A percentile compares a stretch with the other conserved stretches of the same genome.
Conservation (phyloP, 2,329 filamentous ascomycete genomes). For the Trichothecium sympodiale region DNA sequence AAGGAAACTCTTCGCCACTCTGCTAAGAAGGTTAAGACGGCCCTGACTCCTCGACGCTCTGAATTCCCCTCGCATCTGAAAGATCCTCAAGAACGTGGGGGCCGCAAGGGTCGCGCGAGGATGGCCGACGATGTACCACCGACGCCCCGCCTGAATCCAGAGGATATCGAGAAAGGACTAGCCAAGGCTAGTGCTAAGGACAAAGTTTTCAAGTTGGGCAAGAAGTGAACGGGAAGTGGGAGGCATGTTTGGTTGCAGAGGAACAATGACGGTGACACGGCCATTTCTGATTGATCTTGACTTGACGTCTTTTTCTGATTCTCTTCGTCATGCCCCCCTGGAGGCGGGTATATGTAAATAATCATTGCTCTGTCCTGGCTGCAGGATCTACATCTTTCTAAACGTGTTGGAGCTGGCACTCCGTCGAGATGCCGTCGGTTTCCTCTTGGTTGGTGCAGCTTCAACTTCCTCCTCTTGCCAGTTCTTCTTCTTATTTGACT, state of each 20-base stretch:
- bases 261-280: not conserved
- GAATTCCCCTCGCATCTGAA: conserved; percentile 51
- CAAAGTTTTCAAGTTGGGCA: conserved; percentile 16
- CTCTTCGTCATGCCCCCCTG: not conserved
- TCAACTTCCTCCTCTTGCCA: conserved; percentile 17
- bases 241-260: not conserved
- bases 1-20: conserved; percentile 61
- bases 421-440: conserved; percentile 36
- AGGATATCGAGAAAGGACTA: conserved; percentile 50
- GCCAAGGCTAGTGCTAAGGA: conserved; percentile 24
- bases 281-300: not conserved
- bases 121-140: conserved; percentile 45
- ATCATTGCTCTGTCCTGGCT: conserved; percentile 6
- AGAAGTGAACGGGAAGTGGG: conserved; percentile 6
- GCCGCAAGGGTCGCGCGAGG: conserved; percentile 27
- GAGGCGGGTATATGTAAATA: not conserved
- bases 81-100: conserved; percentile 17
- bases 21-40: conserved; percentile 48
- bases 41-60: conserved; percentile 48
- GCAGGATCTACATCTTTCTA: conserved; percentile 43
- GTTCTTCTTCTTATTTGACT: conserved; percentile 39
- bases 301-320: not conserved
- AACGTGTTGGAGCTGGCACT: conserved; percentile 71
- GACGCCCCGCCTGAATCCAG: conserved; percentile 41
- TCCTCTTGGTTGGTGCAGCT: conserved; percentile 17